These are phyloP conservation scores for Crithidia fasciculata DNA, from an alignment of 208 protist genomes.

Conservation along the genomic window DNA sequence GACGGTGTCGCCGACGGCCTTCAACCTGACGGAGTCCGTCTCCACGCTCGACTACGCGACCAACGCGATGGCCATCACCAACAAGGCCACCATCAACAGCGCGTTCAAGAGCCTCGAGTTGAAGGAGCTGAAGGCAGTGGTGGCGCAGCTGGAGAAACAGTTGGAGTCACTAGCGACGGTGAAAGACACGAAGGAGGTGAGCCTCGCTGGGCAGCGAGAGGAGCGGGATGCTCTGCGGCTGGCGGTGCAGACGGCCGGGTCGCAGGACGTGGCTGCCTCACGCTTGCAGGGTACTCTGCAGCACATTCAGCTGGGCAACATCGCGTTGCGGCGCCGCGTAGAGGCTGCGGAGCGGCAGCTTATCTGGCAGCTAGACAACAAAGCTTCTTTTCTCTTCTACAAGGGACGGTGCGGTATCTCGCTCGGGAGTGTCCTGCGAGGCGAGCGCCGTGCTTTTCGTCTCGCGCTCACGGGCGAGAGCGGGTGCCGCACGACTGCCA, in stretches of 20 bases:
- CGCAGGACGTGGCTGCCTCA: constrained; percentile 33
- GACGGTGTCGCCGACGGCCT: constrained; percentile 73
- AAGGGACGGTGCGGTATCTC: constrained; percentile 66
- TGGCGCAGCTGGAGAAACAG: constrained; percentile 50
- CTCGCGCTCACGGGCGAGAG: constrained; percentile 53
- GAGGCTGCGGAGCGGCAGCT: constrained; percentile 45
- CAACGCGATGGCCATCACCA: constrained; percentile 83
- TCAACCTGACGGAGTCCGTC: constrained; percentile 72
- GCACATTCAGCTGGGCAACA: constrained; percentile 60
- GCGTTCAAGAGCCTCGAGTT: constrained; percentile 64
- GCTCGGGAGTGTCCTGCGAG: constrained; percentile 50
- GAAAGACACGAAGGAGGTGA: constrained; percentile 43
- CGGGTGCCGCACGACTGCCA: constrained; percentile 43
- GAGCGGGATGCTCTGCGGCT: constrained; percentile 55
- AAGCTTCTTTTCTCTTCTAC: constrained; percentile 59
- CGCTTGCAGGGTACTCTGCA: constrained; percentile 42
- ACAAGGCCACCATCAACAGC: constrained; percentile 73
- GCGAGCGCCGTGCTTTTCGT: constrained; percentile 41
- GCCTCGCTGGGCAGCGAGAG: constrained; percentile 40
- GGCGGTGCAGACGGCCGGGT: constrained; percentile 35
- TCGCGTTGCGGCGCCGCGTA: constrained; percentile 57
- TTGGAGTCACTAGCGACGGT: constrained; percentile 40
- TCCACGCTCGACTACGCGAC: constrained; percentile 81
- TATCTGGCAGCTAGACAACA: constrained; percentile 57
- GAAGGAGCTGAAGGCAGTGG: constrained; percentile 68